Evolutionary conservation across 495 filamentous ascomycete species (phyloP), one percentile per base, ranked within the genome.

Genomic region (Elaphomyces granulatus): DNA sequence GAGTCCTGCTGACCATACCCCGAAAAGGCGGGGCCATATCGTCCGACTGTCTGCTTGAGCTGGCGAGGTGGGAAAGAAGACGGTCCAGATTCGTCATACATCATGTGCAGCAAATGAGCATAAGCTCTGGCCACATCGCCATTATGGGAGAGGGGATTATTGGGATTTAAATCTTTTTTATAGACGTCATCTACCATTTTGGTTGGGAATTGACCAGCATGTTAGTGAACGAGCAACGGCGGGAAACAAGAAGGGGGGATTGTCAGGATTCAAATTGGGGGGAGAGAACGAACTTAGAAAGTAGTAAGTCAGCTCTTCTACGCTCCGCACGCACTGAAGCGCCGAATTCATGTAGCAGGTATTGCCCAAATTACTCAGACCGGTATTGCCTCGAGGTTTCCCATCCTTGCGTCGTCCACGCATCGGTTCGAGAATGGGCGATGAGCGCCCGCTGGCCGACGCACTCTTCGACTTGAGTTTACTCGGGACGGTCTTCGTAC

Each of bases 331-430:
- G 53, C 90, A 96, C 54, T 98, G 90, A 37, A 95, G 60, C 15
- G 92, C 90, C 12, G 90, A 93, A 59, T 95, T 95, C 85, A 95
- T 94, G 58, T 96, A 98, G 60, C 90, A 98, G 0, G 90, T 95
- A 49, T 98, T 98, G 14, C 90, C 90, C 18, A 96, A 60, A 50
- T 98, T 98, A 39, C 72, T 76, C 34, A 98, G 61, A 20, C 90
- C 90, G 32, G 85, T 81, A 19, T 71, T 78, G 12, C 87, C 87
- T 20, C 72, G 60, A 9, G 71, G 68, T 37, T 79, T 73, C 1
- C 77, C 80, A 40, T 70, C 71, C 42, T 76, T 72, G 2, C 74
- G 61, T 36, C 83, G 68, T 38, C 84, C 82, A 38, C 83, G 65
- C 26, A 81, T 61, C 16, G 61, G 57, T 20, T 39, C 53, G 6